Conservation (phyloP, 441 rosid species). For the Melastoma candidum region DNA sequence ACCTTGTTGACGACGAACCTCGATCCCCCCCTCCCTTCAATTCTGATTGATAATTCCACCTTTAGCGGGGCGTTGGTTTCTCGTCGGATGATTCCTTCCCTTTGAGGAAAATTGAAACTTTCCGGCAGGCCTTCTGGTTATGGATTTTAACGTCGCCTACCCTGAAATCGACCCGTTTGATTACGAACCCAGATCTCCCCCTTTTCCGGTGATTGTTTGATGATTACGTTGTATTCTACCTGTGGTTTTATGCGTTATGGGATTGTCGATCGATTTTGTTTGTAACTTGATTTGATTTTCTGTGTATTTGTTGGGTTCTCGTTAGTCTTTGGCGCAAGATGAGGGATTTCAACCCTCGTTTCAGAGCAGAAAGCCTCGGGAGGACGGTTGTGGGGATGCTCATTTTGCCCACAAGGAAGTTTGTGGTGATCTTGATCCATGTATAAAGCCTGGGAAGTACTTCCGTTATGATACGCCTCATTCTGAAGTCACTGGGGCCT, state of each 20-base stretch:
- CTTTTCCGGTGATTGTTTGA: conserved; percentile 9
- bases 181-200: conserved; percentile 6
- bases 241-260: not conserved
- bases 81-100: too few relatives aligned
- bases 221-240: not conserved
- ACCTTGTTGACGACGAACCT: too few relatives aligned
- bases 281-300: too few relatives aligned
- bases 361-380: too few relatives aligned
- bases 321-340: too few relatives aligned
- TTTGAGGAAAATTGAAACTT: too few relatives aligned
- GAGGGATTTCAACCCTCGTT: too few relatives aligned
- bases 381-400: too few relatives aligned
- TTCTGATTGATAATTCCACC: too few relatives aligned
- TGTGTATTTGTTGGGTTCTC: too few relatives aligned
- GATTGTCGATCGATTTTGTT: not conserved
- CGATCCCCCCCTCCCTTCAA: too few relatives aligned
- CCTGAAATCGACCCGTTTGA: conserved; percentile 19
- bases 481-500: conserved; percentile 74
- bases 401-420: conserved; percentile 12
- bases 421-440: conserved; percentile 10
- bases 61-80: too few relatives aligned
- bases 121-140: conserved; percentile 2
- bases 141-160: conserved; percentile 14
- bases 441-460: conserved; percentile 43
- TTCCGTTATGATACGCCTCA: conserved; percentile 73